Percentiles rank a stretch among this genome's conserved stretches.
These are phyloP conservation scores for Silene uniflora DNA, from an alignment of 148 eudicot genomes.

Conservation along the genomic window DNA sequence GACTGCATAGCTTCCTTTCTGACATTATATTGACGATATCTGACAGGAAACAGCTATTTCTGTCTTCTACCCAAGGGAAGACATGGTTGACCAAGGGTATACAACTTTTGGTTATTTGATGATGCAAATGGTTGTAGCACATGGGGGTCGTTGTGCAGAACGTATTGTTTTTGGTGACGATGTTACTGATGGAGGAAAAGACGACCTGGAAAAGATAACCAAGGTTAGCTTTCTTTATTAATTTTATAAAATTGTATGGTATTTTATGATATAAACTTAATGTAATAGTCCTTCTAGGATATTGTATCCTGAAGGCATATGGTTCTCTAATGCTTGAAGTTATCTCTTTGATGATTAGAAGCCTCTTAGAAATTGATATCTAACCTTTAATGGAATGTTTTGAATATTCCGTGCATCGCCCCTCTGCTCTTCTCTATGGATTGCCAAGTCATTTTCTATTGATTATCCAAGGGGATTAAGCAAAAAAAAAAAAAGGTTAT, in stretches of 20 bases:
- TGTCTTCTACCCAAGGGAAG: constrained; percentile 91
- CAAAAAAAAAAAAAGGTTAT: no score
- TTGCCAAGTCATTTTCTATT: neutral
- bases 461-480: neutral
- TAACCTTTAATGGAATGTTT: neutral
- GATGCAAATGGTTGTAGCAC: constrained; percentile 99
- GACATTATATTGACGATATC: constrained; percentile 3
- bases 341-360: neutral
- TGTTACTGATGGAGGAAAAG: constrained; percentile 79
- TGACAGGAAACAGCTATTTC: constrained; percentile 93
- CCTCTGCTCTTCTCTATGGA: neutral
- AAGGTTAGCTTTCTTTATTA: constrained; percentile 37
- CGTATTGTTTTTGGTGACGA: constrained; percentile 83
- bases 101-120: constrained; percentile 90
- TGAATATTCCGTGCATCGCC: neutral
- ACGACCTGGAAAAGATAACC: constrained; percentile 82
- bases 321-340: neutral
- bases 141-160: constrained; percentile 94
- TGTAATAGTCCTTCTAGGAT: neutral
- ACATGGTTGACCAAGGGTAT: constrained; percentile 70
- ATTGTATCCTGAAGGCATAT: neutral
- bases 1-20: neutral
- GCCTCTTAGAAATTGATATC: neutral
- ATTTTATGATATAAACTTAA: neutral
- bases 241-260: neutral